Percentiles rank a stretch among this genome's conserved stretches.
phyloP scores from a whole-genome alignment of 352 stramenopile genomes.

The Pythium sp. region DNA sequence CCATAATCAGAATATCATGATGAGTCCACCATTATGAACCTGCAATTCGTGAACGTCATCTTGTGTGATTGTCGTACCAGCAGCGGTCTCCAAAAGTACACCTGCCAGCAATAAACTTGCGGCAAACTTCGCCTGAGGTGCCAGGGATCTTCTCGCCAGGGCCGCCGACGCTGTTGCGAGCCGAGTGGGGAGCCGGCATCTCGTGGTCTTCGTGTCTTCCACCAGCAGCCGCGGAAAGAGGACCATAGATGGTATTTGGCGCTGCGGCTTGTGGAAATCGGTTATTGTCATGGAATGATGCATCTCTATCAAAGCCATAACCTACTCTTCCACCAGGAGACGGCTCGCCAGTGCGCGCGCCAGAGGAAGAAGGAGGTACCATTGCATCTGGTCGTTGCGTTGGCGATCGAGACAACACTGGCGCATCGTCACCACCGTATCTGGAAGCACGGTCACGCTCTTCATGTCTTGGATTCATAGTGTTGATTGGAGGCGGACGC shows the following conservation, averaged over 20 bases:
- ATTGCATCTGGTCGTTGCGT: background rate
- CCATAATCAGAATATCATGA: background rate
- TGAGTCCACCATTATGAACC: slow-evolving; percentile 11
- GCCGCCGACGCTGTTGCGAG: background rate
- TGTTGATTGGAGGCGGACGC: slow-evolving; percentile 54
- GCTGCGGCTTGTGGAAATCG: slow-evolving; percentile 11
- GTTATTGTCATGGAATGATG: slow-evolving; percentile 16
- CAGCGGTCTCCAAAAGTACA: slow-evolving; percentile 82
- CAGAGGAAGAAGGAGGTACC: background rate
- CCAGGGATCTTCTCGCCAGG: slow-evolving; percentile 30
- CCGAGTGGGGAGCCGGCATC: slow-evolving; percentile 18
- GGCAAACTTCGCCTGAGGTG: slow-evolving; percentile 62
- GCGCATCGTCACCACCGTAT: background rate
- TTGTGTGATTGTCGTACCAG: slow-evolving; percentile 50
- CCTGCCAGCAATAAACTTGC: slow-evolving; percentile 62
- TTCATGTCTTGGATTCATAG: slow-evolving; percentile 15
- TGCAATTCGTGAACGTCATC: background rate
- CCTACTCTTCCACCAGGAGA: slow-evolving; percentile 4
- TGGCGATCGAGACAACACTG: slow-evolving; percentile 10
- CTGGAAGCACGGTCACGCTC: background rate
- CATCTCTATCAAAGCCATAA: slow-evolving; percentile 14
- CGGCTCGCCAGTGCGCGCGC: background rate
- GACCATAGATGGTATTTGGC: background rate
- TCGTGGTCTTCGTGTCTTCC: slow-evolving; percentile 11
- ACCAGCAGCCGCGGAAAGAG: background rate